These are phyloP conservation scores for Exserohilum turcica DNA, from an alignment of 2,329 filamentous ascomycete species.

Conservation along the genomic window DNA sequence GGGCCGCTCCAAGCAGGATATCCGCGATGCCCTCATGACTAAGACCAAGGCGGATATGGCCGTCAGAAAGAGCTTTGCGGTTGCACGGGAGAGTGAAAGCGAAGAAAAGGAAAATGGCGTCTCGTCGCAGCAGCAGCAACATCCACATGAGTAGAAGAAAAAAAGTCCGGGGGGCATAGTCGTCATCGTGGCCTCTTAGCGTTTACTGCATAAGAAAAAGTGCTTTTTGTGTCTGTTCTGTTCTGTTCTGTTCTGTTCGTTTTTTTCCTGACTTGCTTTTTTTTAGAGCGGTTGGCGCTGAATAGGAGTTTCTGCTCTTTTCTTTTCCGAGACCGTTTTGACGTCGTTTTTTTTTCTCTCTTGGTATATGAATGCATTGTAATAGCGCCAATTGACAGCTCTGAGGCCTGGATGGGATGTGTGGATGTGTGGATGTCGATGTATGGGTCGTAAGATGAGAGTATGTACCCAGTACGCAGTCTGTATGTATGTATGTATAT, in stretches of 20 bases:
- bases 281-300: not conserved
- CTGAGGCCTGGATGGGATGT: no score
- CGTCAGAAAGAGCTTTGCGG: constrained; percentile 38
- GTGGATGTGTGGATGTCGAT: no score
- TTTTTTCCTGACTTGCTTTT: not conserved
- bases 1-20: constrained; percentile 46
- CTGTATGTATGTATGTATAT: no score
- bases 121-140: constrained; percentile 21
- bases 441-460: no score
- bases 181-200: not conserved
- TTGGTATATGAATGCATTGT: not conserved
- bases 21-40: constrained; percentile 51
- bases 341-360: not conserved
- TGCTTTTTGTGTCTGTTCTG: not conserved
- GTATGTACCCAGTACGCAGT: no score
- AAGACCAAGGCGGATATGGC: constrained; percentile 48
- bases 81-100: constrained; percentile 21
- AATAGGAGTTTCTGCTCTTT: not conserved
- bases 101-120: constrained; percentile 26
- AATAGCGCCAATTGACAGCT: no score
- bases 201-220: no score
- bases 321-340: no score
- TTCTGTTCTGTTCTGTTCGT: no score
- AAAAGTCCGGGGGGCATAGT: no score
- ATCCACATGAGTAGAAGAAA: not conserved